A percentile compares a stretch with the other conserved stretches of the same genome.
These are phyloP conservation scores for Trifolium subterraneum DNA, from an alignment of 306 rosid species.

Conservation along the genomic window DNA sequence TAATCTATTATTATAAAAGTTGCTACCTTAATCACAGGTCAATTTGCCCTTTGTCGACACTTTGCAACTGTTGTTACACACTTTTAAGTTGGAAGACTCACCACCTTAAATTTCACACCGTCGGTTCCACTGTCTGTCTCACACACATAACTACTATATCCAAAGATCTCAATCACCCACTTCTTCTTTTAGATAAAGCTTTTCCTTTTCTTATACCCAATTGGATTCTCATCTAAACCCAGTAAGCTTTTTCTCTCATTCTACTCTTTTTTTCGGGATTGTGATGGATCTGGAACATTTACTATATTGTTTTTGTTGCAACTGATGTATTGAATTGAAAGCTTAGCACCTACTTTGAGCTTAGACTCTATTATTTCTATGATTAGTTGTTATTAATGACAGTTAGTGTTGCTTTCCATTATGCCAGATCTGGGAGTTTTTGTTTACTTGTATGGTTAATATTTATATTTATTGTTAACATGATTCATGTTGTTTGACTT, in stretches of 20 bases:
- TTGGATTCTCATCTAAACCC: conserved; percentile 51
- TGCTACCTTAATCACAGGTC: conserved; percentile 34
- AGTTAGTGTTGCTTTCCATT: conserved; percentile 19
- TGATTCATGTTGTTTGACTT: conserved; percentile 26
- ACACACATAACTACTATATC: not conserved
- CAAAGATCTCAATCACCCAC: conserved; percentile 28
- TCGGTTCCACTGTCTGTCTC: conserved; percentile 27
- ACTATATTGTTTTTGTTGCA: conserved; percentile 2
- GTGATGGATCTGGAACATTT: conserved; percentile 44
- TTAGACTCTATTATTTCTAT: conserved; percentile 13
- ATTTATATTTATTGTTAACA: conserved; percentile 21
- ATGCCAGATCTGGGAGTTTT: conserved; percentile 47
- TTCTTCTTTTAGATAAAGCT: conserved; percentile 33
- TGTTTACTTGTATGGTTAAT: conserved; percentile 21
- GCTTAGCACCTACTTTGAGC: not conserved
- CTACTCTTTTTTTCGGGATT: not conserved
- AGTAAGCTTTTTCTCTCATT: conserved; percentile 42
- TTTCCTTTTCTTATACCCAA: conserved; percentile 35
- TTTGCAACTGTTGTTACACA: conserved; percentile 31
- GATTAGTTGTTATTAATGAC: conserved; percentile 23
- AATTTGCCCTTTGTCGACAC: conserved; percentile 34
- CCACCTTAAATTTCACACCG: conserved; percentile 31
- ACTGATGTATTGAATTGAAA: conserved; percentile 39
- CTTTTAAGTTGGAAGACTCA: conserved; percentile 11
- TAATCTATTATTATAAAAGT: conserved; percentile 14